Evolutionary conservation across 2,329 filamentous ascomycete genomes (phyloP).

Genomic region (Knufia petricola): DNA sequence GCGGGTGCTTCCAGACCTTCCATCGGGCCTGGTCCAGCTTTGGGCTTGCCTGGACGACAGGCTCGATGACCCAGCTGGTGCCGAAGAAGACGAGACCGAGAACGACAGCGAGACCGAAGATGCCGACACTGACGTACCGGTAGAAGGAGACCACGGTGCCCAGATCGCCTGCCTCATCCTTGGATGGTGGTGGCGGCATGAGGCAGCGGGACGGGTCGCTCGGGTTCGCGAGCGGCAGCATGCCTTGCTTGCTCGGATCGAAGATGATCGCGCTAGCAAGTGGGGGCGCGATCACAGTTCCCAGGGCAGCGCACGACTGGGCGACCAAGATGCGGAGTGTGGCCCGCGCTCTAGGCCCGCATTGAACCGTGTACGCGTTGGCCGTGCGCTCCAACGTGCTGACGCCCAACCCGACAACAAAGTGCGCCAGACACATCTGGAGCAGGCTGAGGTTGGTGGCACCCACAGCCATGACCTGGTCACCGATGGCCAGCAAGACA

Average conservation of each 20-base stretch:
- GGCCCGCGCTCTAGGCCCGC: slow-evolving; percentile 63
- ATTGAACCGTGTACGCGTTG: slow-evolving; percentile 66
- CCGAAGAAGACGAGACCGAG: slow-evolving; percentile 42
- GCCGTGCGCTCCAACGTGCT: slow-evolving; percentile 67
- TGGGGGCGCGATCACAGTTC: slow-evolving; percentile 62
- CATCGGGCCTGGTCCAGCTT: slow-evolving; percentile 40
- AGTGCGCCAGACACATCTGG: slow-evolving; percentile 36
- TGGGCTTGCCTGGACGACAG: slow-evolving; percentile 55
- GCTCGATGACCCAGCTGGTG: slow-evolving; percentile 59
- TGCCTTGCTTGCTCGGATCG: slow-evolving; percentile 27
- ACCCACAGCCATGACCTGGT: slow-evolving; percentile 47
- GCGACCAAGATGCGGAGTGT: slow-evolving; percentile 70
- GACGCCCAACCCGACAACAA: slow-evolving; percentile 64
- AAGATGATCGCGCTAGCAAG: slow-evolving; percentile 59
- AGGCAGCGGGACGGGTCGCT: slow-evolving; percentile 14
- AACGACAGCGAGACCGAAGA: slow-evolving; percentile 52
- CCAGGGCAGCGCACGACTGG: slow-evolving; percentile 67
- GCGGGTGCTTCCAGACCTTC: slow-evolving; percentile 20
- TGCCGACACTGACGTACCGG: slow-evolving; percentile 62
- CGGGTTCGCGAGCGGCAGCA: slow-evolving; percentile 13
- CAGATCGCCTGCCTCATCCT: slow-evolving; percentile 38
- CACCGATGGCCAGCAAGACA: slow-evolving; percentile 59
- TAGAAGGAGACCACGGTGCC: slow-evolving; percentile 69
- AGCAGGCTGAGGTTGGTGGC: slow-evolving; percentile 14
- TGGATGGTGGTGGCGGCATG: slow-evolving; percentile 10